Evolutionary conservation across 2,329 filamentous ascomycete species (phyloP).

Genomic region (Cordyceps cateniannulata): DNA sequence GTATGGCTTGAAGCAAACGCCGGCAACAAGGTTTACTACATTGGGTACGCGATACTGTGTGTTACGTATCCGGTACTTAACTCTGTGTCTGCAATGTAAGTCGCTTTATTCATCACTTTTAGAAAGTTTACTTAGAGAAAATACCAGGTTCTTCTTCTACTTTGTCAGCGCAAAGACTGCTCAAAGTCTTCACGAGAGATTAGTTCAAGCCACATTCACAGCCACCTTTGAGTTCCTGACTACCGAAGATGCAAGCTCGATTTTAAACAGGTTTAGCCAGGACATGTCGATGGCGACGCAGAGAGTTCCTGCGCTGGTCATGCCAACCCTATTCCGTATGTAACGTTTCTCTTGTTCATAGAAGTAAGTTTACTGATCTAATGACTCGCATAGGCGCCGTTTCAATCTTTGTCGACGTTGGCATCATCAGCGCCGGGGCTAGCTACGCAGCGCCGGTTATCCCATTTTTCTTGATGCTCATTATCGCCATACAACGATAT

Average conservation of each 20-base stretch:
- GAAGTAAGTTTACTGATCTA: background rate
- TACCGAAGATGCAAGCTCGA: background rate
- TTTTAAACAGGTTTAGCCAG: conserved; percentile 3
- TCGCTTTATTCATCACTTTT: too few relatives aligned
- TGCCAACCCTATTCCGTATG: conserved; percentile 1
- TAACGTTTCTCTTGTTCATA: background rate
- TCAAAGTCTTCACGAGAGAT: background rate
- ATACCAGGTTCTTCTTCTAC: background rate
- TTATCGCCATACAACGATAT: conserved; percentile 25
- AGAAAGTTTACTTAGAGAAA: too few relatives aligned
- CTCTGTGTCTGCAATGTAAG: background rate
- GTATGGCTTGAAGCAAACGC: background rate
- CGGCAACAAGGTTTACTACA: background rate
- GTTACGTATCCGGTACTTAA: background rate
- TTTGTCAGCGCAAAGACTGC: background rate
- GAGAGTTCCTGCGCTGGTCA: background rate
- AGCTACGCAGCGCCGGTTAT: conserved; percentile 24
- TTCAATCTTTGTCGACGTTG: conserved; percentile 13
- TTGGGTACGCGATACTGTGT: background rate
- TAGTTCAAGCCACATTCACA: background rate
- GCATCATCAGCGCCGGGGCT: conserved; percentile 18
- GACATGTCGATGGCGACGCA: background rate
- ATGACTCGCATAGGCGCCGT: conserved; percentile 17
- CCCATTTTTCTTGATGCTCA: conserved; percentile 18
- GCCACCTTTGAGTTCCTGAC: background rate